Evolutionary conservation across 805 yeast genomes (phyloP).

Genomic region (Ogataea angusta): DNA sequence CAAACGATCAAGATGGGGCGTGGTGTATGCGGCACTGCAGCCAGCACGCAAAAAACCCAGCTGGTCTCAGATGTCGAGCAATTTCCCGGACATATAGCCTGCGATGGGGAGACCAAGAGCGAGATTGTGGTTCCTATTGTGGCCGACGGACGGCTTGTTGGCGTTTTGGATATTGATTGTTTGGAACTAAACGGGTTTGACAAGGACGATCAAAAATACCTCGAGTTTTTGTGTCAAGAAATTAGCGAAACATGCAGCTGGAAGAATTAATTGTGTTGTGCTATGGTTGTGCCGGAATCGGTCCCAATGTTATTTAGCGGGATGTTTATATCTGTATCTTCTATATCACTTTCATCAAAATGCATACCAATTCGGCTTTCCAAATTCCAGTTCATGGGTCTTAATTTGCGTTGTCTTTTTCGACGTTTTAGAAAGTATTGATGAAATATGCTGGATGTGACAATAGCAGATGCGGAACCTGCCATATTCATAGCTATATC

Average conservation of each 20-base stretch:
- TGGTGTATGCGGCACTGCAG: constrained; percentile 94
- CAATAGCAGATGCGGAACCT: constrained; percentile 28
- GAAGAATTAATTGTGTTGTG: constrained; percentile 16
- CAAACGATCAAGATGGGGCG: constrained; percentile 72
- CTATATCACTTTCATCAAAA: constrained; percentile 17
- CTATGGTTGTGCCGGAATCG: background rate
- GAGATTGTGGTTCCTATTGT: constrained; percentile 88
- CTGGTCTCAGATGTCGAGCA: constrained; percentile 72
- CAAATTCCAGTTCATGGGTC: constrained; percentile 10
- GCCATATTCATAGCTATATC: constrained; percentile 29
- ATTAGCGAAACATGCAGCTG: constrained; percentile 57
- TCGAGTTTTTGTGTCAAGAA: constrained; percentile 56
- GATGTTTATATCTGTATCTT: constrained; percentile 17
- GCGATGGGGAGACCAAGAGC: constrained; percentile 92
- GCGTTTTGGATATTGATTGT: constrained; percentile 89
- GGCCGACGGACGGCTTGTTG: constrained; percentile 44
- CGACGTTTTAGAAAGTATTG: constrained; percentile 7
- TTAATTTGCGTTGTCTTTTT: constrained; percentile 9
- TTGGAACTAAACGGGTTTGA: constrained; percentile 62
- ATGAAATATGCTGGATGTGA: constrained; percentile 20
- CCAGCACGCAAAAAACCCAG: constrained; percentile 55
- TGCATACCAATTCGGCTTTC: constrained; percentile 16
- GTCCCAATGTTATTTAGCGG: constrained; percentile 7
- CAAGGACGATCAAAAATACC: constrained; percentile 50
- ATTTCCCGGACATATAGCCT: constrained; percentile 93